These are phyloP conservation scores for Blumeria graminis DNA, from an alignment of 2,329 filamentous ascomycete species.

Conservation along the genomic window DNA sequence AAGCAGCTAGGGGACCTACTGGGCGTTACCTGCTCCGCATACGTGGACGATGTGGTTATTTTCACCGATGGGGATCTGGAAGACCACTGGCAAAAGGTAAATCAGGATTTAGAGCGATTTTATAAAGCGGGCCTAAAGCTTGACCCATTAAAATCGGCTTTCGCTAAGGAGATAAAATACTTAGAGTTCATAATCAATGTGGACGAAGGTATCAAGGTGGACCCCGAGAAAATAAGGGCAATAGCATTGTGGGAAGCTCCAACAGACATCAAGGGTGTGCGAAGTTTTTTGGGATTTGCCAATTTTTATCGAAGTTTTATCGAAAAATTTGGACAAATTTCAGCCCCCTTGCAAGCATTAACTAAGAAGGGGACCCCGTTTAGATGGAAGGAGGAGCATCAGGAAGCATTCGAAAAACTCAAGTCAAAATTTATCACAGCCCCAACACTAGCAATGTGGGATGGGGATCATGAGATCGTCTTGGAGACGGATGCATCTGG, in stretches of 20 bases:
- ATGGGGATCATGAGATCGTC: background rate
- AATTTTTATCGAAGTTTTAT: constrained; percentile 1
- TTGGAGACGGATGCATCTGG: background rate
- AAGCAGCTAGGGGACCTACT: background rate
- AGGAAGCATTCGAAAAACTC: background rate
- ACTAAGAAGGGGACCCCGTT: background rate
- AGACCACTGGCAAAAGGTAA: background rate
- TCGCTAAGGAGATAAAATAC: background rate
- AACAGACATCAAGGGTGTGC: background rate
- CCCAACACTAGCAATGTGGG: background rate
- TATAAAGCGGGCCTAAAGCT: background rate
- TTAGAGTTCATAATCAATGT: background rate
- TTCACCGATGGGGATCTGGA: background rate
- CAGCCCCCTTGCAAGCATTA: background rate
- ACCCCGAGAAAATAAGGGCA: background rate
- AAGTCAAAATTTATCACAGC: background rate
- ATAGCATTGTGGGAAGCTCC: background rate
- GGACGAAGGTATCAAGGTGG: background rate
- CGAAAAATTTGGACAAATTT: background rate
- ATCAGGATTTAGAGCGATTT: background rate
- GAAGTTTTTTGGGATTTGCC: background rate
- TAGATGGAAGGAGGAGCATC: background rate
- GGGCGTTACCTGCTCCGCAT: background rate
- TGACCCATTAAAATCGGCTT: background rate
- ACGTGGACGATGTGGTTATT: background rate